phyloP scores from a whole-genome alignment of 345 rosid genomes.

The Hypericum androsaemum region DNA sequence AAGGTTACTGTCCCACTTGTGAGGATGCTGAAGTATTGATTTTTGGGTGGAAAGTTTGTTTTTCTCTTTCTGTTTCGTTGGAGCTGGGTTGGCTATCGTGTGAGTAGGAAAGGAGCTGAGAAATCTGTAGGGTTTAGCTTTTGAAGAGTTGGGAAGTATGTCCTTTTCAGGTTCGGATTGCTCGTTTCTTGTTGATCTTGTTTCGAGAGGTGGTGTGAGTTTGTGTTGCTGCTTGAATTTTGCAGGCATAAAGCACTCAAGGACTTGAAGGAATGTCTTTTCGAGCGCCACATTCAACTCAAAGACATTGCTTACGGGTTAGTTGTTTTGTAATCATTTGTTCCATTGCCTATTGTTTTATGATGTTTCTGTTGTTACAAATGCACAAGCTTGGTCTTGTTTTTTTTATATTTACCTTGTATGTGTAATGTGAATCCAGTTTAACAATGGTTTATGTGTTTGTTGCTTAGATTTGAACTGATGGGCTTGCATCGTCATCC shows the following conservation, averaged over 20 bases:
- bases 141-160: slow-evolving; percentile 1
- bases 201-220: neutral
- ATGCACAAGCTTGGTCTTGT: neutral
- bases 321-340: slow-evolving; percentile 12
- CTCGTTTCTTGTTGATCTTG: neutral
- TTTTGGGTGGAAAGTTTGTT: neutral
- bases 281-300: slow-evolving; percentile 52
- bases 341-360: neutral
- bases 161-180: neutral
- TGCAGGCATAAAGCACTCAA: slow-evolving; percentile 76
- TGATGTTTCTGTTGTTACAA: neutral
- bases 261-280: slow-evolving; percentile 76
- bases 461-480: slow-evolving; percentile 48
- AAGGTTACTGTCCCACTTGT: too few relatives aligned
- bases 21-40: too few relatives aligned
- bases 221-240: slow-evolving; percentile 9
- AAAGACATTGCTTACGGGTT: slow-evolving; percentile 85
- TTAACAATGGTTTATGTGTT: slow-evolving; percentile 2
- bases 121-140: slow-evolving; percentile 1
- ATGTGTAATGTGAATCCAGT: neutral
- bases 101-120: neutral
- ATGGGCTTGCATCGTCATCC: slow-evolving; percentile 76
- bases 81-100: too few relatives aligned
- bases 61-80: too few relatives aligned
- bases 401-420: neutral